These are phyloP conservation scores for Pseudonitzschia multiseries DNA, from an alignment of 108 stramenopile species.

Conservation along the genomic window DNA sequence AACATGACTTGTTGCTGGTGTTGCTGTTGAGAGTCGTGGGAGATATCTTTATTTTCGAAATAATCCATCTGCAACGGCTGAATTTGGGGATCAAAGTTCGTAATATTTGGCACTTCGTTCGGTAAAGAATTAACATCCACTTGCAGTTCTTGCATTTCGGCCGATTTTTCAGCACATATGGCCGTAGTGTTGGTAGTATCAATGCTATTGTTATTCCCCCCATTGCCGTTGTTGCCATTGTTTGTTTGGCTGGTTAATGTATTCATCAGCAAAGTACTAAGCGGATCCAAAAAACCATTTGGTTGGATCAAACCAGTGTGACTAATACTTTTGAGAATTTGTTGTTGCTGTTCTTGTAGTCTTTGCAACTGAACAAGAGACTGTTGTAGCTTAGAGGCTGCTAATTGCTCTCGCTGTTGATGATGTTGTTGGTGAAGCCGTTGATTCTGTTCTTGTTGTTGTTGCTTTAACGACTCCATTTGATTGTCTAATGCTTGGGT, in stretches of 20 bases:
- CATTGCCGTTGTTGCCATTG: neutral
- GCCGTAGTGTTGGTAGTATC: neutral
- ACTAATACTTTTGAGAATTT: neutral
- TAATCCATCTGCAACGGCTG: too few species aligned
- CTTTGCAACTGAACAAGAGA: neutral
- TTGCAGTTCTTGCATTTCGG: neutral
- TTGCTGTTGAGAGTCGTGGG: too few species aligned
- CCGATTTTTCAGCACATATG: neutral
- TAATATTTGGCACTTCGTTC: neutral
- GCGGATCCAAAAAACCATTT: neutral
- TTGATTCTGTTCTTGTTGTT: neutral
- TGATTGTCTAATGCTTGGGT: neutral
- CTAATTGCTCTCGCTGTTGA: neutral
- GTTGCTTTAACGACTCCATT: neutral
- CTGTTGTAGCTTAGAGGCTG: neutral
- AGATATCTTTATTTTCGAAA: too few species aligned
- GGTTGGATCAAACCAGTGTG: neutral
- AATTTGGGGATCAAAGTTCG: neutral
- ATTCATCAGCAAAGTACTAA: neutral
- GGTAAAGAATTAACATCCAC: neutral
- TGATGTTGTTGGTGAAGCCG: neutral
- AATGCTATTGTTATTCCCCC: neutral
- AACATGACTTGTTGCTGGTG: too few species aligned
- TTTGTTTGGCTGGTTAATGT: neutral
- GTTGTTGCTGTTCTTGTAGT: slow-evolving; percentile 1